Base-by-base conservation (phyloP, 345 rosid species). In the Salix brachista region DNA sequence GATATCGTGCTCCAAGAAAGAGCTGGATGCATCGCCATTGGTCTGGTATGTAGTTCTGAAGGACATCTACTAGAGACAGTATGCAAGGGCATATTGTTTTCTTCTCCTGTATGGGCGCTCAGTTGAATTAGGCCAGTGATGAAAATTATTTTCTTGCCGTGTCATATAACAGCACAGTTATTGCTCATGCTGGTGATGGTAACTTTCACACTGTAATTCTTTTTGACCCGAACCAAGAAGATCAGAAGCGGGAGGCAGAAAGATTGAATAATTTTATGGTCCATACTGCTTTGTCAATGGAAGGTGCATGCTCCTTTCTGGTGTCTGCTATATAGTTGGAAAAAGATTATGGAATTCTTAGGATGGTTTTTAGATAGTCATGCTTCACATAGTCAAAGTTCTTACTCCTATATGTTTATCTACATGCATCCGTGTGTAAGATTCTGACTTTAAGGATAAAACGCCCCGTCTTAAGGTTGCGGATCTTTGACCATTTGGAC, bases 131-230 rank as follows among this genome's bases (percentile, higher is more conserved):
- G 69, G 71, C 41, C 60, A 75, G 39, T 46, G 39, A 48, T 19
- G 25, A n/a, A 0, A 26, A 65, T 14, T 42, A 56, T 50, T 61
- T 67, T 68, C 67, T 65, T 41, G 52, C 37, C 25, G 52, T 67
- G 79, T 71, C 48, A 75, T 8, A 67, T 78, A 77, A 73, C 89
- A 94, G 97, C 80, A 72, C 96, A 0, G 91, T 95, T 65, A 76
- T 95, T 87, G 97, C 97, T 36, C 99, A 92, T 84, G 99, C 97
- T 14, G 97, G 97, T 71, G 99, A 95, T 84, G 97, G 97, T 54
- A 95, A 93, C 83, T 90, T 95, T 73, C 99, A 95, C 85, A 86
- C 91, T 1, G 80, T 90, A 61, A 83, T 95, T 69, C 85, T 95
- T 77, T 95, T 95, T 79, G 91, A 95, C 80, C 97, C 96, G 39